Evolutionary conservation across 345 rosid genomes (phyloP).

Genomic region (Raphanus raphanistrum): DNA sequence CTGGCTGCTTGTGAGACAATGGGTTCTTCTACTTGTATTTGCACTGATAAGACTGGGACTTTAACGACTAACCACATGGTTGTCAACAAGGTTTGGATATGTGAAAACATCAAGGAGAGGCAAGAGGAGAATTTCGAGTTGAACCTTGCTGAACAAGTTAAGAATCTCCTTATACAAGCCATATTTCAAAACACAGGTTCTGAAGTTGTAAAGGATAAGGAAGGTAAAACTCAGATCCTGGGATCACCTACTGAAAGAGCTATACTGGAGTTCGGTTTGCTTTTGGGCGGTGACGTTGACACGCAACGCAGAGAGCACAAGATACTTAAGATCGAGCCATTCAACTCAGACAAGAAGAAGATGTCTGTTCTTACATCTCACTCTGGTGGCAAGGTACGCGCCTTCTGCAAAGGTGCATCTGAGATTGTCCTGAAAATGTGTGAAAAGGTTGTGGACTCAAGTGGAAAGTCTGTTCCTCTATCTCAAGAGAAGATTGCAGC

Average conservation of each 20-base stretch:
- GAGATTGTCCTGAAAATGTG: slow-evolving; percentile 87
- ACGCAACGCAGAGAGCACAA: slow-evolving; percentile 51
- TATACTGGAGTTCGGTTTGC: slow-evolving; percentile 79
- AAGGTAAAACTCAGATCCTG: slow-evolving; percentile 59
- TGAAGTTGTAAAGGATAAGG: slow-evolving; percentile 78
- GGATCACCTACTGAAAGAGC: slow-evolving; percentile 97
- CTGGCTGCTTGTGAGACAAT: slow-evolving; percentile 97
- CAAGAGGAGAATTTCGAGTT: slow-evolving; percentile 44
- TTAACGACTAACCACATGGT: slow-evolving; percentile 94
- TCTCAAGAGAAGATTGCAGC: slow-evolving; percentile 52
- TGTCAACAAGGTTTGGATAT: slow-evolving; percentile 76
- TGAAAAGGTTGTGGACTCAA: slow-evolving; percentile 56
- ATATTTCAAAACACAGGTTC: slow-evolving; percentile 79
- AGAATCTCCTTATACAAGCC: slow-evolving; percentile 56
- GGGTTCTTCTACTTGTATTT: slow-evolving; percentile 91
- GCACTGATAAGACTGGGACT: slow-evolving; percentile 97
- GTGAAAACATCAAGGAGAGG: slow-evolving; percentile 45
- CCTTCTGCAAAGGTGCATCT: slow-evolving; percentile 95
- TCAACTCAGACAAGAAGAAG: slow-evolving; percentile 84
- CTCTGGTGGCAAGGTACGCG: slow-evolving; percentile 65
- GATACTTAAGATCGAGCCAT: slow-evolving; percentile 79
- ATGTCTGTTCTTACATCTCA: slow-evolving; percentile 84
- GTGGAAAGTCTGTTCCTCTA: slow-evolving; percentile 54
- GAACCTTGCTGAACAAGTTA: slow-evolving; percentile 50
- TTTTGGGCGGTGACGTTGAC: slow-evolving; percentile 65